Evolutionary conservation across 441 rosid genomes (phyloP).

Genomic region (Erodium moschatum): DNA sequence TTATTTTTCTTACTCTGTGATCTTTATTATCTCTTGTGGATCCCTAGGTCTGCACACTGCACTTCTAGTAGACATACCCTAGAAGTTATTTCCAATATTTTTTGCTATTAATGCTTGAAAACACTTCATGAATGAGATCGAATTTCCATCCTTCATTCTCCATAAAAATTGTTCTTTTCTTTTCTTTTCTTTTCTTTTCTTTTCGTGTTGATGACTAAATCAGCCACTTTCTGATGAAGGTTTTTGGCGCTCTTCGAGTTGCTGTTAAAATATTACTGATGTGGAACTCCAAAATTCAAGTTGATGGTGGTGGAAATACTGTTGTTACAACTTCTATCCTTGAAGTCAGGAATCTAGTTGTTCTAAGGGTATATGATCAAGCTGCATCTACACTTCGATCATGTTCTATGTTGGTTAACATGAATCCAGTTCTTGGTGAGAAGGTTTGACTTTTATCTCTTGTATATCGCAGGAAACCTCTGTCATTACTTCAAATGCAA

Average conservation of each 20-base stretch:
- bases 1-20: background rate
- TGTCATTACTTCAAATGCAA: constrained; percentile 71
- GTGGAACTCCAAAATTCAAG: constrained; percentile 90
- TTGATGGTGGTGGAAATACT: constrained; percentile 94
- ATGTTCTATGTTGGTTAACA: constrained; percentile 1
- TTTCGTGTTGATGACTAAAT: constrained; percentile 17
- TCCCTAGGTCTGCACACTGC: background rate
- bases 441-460: constrained; percentile 23
- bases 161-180: background rate
- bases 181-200: background rate
- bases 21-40: background rate
- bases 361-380: constrained; percentile 62
- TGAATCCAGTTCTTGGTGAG: constrained; percentile 7
- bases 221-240: constrained; percentile 46
- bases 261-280: constrained; percentile 86
- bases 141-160: constrained; percentile 17
- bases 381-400: constrained; percentile 4
- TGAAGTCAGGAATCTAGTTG: constrained; percentile 96
- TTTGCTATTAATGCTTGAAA: background rate
- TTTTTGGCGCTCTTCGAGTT: constrained; percentile 93
- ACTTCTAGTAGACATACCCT: background rate
- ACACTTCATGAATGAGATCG: constrained; percentile 3
- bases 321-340: constrained; percentile 79
- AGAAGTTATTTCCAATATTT: background rate
- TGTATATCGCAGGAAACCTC: constrained; percentile 63